phyloP scores from a whole-genome alignment of 2,329 filamentous ascomycete species.

The Colletotrichum sp. region DNA sequence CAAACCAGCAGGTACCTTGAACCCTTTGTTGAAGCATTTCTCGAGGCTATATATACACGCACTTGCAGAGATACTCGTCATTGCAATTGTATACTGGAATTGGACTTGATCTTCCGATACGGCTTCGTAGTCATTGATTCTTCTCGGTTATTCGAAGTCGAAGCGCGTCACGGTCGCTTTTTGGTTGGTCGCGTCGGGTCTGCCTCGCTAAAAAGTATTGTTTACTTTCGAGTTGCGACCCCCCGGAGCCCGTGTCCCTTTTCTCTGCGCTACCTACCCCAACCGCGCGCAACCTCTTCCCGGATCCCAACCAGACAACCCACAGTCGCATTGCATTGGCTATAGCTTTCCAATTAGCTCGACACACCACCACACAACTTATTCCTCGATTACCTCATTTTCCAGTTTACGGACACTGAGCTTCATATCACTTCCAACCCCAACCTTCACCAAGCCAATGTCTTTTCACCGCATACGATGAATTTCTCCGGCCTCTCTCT shows the following conservation, averaged over 20 bases:
- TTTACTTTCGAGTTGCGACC: background rate
- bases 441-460: background rate
- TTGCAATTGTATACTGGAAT: background rate
- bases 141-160: background rate
- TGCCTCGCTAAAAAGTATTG: background rate
- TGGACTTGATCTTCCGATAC: background rate
- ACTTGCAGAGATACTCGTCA: background rate
- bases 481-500: background rate
- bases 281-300: background rate
- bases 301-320: background rate
- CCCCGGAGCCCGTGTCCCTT: background rate
- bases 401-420: background rate
- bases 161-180: background rate
- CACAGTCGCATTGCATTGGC: background rate
- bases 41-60: background rate
- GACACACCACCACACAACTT: background rate
- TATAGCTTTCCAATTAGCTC: constrained; percentile 1
- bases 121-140: background rate
- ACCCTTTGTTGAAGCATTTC: background rate
- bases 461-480: background rate
- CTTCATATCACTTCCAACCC: background rate
- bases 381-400: background rate
- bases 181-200: background rate
- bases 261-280: background rate
- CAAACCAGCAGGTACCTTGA: constrained; percentile 9